phyloP scores from a whole-genome alignment of 2,329 filamentous ascomycete genomes.

The Sporothrix curviconia region DNA sequence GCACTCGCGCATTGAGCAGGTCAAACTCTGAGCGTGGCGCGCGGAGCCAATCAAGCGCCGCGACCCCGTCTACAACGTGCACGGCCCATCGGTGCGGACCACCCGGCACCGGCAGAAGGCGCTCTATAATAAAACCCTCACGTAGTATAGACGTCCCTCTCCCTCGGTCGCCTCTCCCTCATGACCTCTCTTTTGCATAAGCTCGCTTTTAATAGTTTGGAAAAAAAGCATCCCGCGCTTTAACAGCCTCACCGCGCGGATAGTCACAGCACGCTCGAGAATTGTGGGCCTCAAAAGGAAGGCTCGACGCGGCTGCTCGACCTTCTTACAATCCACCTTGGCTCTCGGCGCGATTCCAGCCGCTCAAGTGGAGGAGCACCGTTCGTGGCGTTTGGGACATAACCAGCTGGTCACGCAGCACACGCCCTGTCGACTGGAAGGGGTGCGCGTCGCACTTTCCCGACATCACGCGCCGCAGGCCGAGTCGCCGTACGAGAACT shows the following conservation, averaged over 20 bases:
- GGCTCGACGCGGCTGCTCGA: conserved; percentile 68
- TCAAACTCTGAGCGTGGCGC: conserved; percentile 59
- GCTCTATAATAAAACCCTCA: conserved; percentile 73
- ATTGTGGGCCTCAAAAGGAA: too few species aligned
- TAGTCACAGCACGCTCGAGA: too few species aligned
- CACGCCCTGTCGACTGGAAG: conserved; percentile 78
- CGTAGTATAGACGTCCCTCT: conserved; percentile 61
- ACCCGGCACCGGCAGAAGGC: conserved; percentile 80
- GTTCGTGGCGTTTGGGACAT: conserved; percentile 88
- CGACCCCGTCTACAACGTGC: conserved; percentile 66
- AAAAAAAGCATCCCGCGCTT: too few species aligned
- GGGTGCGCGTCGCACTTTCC: conserved; percentile 75
- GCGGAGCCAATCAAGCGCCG: conserved; percentile 66
- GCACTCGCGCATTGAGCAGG: conserved; percentile 78
- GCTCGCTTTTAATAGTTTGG: too few species aligned
- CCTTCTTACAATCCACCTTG: conserved; percentile 74
- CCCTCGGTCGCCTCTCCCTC: not conserved
- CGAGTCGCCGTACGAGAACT: conserved; percentile 68
- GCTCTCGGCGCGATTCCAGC: conserved; percentile 65
- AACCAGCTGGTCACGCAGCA: conserved; percentile 73
- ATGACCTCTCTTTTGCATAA: not conserved
- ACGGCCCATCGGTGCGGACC: conserved; percentile 78
- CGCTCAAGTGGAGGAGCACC: conserved; percentile 71
- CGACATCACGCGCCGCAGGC: conserved; percentile 76
- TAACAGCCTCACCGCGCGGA: too few species aligned